Percentiles rank a stretch among this genome's conserved stretches.
phyloP scores from a whole-genome alignment of 768 basidiomycete species.

The Suillus ampliporus region DNA sequence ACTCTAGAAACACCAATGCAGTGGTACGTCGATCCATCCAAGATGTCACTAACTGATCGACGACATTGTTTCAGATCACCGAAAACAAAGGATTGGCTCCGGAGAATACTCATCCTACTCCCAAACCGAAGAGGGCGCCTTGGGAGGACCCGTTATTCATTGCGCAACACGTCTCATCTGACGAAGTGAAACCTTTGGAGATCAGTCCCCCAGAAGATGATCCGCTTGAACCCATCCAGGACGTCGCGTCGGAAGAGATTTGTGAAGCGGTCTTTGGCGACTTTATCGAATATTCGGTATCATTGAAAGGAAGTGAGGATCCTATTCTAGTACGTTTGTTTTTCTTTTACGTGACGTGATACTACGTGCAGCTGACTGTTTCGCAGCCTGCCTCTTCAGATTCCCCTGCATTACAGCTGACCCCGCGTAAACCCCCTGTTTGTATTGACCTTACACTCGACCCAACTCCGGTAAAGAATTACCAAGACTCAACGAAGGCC shows the following conservation, averaged over 20 bases:
- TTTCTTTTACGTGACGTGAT: too few relatives aligned
- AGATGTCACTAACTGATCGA: background rate
- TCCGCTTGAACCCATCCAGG: background rate
- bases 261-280: conserved; percentile 7
- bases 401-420: conserved; percentile 14
- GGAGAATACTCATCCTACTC: conserved; percentile 13
- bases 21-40: background rate
- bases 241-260: background rate
- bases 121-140: conserved; percentile 37
- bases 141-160: conserved; percentile 34
- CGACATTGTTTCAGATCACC: conserved; percentile 2
- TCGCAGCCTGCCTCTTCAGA: conserved; percentile 16
- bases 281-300: conserved; percentile 10
- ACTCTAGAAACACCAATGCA: background rate
- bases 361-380: conserved; percentile 7
- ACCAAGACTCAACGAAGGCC: background rate
- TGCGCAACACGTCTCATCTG: conserved; percentile 4
- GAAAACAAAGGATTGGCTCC: conserved; percentile 6
- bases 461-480: conserved; percentile 24
- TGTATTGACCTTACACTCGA: conserved; percentile 54
- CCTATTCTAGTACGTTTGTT: background rate
- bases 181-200: background rate
- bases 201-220: background rate
- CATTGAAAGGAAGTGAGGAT: conserved; percentile 12
- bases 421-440: conserved; percentile 28